A percentile compares a stretch with the other conserved stretches of the same genome.
Evolutionary conservation across 805 yeast species (phyloP).

Genomic region (Barnettozyma botsteinii): DNA sequence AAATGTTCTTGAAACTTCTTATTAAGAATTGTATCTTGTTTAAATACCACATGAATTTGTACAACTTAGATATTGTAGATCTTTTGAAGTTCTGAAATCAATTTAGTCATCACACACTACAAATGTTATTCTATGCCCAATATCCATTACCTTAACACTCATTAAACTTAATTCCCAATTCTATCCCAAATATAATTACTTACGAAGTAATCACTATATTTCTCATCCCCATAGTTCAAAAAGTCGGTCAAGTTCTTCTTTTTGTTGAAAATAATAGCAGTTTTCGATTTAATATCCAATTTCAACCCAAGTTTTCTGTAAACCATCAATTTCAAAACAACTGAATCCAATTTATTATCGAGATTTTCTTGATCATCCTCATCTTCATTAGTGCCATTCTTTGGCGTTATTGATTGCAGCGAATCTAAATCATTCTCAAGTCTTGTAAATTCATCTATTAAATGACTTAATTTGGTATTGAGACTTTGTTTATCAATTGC

Average conservation of each 20-base stretch:
- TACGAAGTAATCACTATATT: slow-evolving; percentile 61
- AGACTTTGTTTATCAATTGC: slow-evolving; percentile 38
- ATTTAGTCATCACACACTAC: too few relatives aligned
- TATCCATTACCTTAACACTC: neutral
- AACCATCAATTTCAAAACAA: slow-evolving; percentile 49
- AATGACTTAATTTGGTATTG: slow-evolving; percentile 32
- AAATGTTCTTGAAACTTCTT: too few relatives aligned
- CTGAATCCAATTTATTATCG: slow-evolving; percentile 34
- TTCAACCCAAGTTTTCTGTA: slow-evolving; percentile 56
- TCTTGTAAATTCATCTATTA: slow-evolving; percentile 32
- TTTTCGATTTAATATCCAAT: slow-evolving; percentile 37
- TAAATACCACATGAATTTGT: too few relatives aligned
- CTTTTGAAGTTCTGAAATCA: too few relatives aligned
- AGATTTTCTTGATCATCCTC: slow-evolving; percentile 19
- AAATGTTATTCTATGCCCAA: too few relatives aligned
- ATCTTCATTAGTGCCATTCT: too few relatives aligned
- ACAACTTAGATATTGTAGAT: too few relatives aligned
- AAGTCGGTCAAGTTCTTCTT: slow-evolving; percentile 41
- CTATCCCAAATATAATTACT: slow-evolving; percentile 79
- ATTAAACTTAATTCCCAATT: slow-evolving; percentile 1
- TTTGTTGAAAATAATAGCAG: slow-evolving; percentile 45
- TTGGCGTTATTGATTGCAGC: slow-evolving; percentile 27
- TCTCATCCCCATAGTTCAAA: slow-evolving; percentile 42
- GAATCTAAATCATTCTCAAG: slow-evolving; percentile 24
- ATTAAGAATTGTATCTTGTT: too few relatives aligned